Base-by-base conservation (phyloP, 1,139 yeast genomes). In the Saccharomyces hybrid region DNA sequence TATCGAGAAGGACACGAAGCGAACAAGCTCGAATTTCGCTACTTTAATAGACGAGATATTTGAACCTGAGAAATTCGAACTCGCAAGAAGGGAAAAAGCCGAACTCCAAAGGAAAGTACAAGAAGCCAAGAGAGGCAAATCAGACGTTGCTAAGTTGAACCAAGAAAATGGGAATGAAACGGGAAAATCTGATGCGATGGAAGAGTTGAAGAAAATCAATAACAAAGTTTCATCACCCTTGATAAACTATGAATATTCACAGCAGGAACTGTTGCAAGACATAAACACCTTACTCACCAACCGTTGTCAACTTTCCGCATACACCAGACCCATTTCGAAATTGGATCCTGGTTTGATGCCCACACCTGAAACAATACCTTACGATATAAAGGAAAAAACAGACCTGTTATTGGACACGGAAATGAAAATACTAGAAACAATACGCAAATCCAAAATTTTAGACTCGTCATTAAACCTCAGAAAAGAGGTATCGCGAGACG, bases 1-100 rank as follows among this genome's bases (percentile, higher is more conserved):
- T 62, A 80, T 84, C 73, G 88, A 84, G 61, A 82, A 81, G 63
- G 88, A 83, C 67, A 83, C 89, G n/a, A 84, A 81, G 70, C 77
- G 91, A 70, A 84, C 90, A 2, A 82, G 88, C 41, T 84, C 88
- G 9, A 86, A 87, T 55, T 86, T 86, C 73, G 93, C 90, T 9
- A 79, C 85, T 2, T 74, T 86, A 51, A 84, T 89, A 75, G 91
- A 86, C 70, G 83, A 81, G 67, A 81, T 86, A 56, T 86, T 86
- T 71, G 85, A 81, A 60, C 82, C 82, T 65, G 81, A 81, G 60
- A 78, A 78, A 62, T 82, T 78, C 56, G 87, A 82, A 58, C 83
- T 79, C 61, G 73, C 70, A 2, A 70, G 86, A 78, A 67, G 75
- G 67, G 71, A 76, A 75, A 79, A 69, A 73, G 78, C 70, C 77